Percentiles rank a stretch among this genome's conserved stretches.
Conservation (phyloP, 2,329 filamentous ascomycete genomes). For the Alternaria triticina region DNA sequence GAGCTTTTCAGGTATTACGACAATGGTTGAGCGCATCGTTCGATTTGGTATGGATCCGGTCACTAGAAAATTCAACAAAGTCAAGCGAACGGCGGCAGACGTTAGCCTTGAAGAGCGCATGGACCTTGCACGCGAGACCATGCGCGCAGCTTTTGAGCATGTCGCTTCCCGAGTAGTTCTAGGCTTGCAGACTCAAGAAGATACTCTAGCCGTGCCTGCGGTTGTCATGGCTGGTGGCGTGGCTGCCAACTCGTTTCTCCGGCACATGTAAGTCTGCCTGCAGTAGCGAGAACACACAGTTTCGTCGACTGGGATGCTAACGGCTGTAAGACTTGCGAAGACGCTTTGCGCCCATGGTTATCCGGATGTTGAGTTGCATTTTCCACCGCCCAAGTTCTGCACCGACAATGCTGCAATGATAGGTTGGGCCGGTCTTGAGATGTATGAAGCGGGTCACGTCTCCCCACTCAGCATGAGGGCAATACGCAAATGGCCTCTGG, state of each 20-base stretch:
- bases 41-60: constrained; percentile 44
- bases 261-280: constrained; percentile 60
- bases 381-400: constrained; percentile 79
- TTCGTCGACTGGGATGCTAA: background rate
- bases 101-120: constrained; percentile 67
- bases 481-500: constrained; percentile 47
- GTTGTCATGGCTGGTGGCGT: constrained; percentile 91
- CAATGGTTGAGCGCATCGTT: constrained; percentile 66
- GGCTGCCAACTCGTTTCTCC: constrained; percentile 81
- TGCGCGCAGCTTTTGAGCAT: constrained; percentile 88
- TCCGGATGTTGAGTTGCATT: constrained; percentile 65
- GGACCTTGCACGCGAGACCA: constrained; percentile 72
- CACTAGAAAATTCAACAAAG: constrained; percentile 37
- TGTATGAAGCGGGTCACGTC: constrained; percentile 77
- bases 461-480: constrained; percentile 39
- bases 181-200: constrained; percentile 59
- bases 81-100: constrained; percentile 38
- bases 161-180: constrained; percentile 76
- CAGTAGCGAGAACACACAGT: background rate
- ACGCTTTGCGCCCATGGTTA: constrained; percentile 73
- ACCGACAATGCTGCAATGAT: constrained; percentile 99
- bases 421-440: constrained; percentile 90
- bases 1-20: constrained; percentile 73
- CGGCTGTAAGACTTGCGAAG: constrained; percentile 48
- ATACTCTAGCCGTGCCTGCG: constrained; percentile 47